Evolutionary conservation across 1,284 basidiomycete species (phyloP).

Genomic region (Rhodotorula mucilaginosa): DNA sequence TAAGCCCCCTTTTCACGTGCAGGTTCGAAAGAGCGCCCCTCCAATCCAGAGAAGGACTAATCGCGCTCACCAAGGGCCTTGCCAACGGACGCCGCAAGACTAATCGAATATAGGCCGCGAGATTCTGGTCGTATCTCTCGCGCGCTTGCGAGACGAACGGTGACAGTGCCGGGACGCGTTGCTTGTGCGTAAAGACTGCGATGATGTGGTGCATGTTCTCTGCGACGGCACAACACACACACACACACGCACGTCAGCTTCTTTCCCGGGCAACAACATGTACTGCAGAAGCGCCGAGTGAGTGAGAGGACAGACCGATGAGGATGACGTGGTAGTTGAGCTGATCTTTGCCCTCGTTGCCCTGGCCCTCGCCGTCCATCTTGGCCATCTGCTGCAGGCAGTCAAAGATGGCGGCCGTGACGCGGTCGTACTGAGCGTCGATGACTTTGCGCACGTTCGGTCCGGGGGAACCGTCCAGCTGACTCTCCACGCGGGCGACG

Average conservation of each 20-base stretch:
- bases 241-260: neutral
- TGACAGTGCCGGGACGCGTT: constrained; percentile 52
- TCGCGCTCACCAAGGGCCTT: constrained; percentile 72
- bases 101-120: constrained; percentile 79
- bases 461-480: constrained; percentile 72
- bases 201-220: constrained; percentile 97
- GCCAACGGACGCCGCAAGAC: constrained; percentile 81
- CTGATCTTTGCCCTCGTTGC: constrained; percentile 69
- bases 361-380: constrained; percentile 60
- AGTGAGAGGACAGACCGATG: constrained; percentile 65
- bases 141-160: constrained; percentile 72
- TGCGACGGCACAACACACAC: constrained; percentile 46
- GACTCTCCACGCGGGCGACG: constrained; percentile 76
- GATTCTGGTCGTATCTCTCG: constrained; percentile 80
- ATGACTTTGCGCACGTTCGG: constrained; percentile 75
- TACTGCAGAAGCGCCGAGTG: too few species aligned
- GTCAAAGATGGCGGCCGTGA: constrained; percentile 86
- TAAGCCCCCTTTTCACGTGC: neutral
- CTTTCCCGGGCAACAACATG: too few species aligned
- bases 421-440: constrained; percentile 79
- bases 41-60: neutral
- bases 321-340: constrained; percentile 94
- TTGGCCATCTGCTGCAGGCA: constrained; percentile 92
- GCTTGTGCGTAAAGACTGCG: constrained; percentile 48
- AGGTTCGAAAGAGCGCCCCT: neutral